Base-by-base conservation (phyloP, 1,284 basidiomycete genomes). In the Uromyces viciae-fabae region DNA sequence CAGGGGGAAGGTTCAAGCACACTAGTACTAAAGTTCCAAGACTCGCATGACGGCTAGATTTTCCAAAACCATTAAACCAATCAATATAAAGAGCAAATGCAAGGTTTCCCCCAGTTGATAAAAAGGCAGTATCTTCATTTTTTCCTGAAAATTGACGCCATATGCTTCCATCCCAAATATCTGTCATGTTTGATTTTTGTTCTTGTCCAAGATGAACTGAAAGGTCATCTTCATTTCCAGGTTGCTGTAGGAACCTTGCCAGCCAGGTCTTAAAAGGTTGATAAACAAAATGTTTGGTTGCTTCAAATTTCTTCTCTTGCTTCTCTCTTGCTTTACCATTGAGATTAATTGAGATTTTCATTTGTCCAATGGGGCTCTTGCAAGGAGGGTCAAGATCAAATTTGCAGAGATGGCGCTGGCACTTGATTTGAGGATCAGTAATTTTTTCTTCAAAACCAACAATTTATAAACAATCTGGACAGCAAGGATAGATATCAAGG, bases 1-100 rank as follows among this genome's bases (percentile, higher is more conserved):
- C 52, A 0, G 83, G 83, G 2, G 87, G 87, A 0, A 77, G 43
- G 42, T 77, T 77, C 25, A 77, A 38, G 14, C 75, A 77, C 14
- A 77, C 64, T 0, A 77, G 31, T n/a, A 77, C 36, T 17, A 77
- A 52, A 11, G 49, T 46, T 25, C 75, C 75, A 25, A 68, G 36
- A 33, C 60, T 64, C 8, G 42, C 58, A 43, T 43, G 56, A 9
- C 60, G 56, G 19, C 60, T 46, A 25, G 33, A 17, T 22, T 76
- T 76, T 52, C 74, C 74, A 49, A 62, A 64, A 17, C 58, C 38
- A 42, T 76, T 56, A 22, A 77, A 77, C 75, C 75, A 77, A 28
- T 77, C 75, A 69, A 66, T 68, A 49, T 68, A 77, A 22, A 77
- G 42, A 8, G 25, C 40, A 76, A 76, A 76, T 0, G 42, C 74